These are phyloP conservation scores for Fraxinus floribunda DNA, from an alignment of 305 asterid genomes.

Conservation along the genomic window DNA sequence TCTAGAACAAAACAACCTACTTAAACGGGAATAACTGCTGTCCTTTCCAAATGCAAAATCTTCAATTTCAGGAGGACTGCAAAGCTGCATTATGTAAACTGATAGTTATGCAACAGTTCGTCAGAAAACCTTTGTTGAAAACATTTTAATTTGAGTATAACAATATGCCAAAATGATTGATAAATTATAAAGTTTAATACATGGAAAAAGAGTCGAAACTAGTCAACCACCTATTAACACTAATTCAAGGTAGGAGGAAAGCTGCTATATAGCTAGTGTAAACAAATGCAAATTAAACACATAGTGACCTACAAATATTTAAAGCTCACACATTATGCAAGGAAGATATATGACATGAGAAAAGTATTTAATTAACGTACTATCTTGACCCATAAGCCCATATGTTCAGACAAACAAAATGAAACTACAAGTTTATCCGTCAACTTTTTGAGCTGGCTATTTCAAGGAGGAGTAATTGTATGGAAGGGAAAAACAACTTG, in stretches of 20 bases:
- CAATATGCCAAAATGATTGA: conserved; percentile 14
- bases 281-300: neutral
- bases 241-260: conserved; percentile 6
- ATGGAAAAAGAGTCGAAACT: neutral
- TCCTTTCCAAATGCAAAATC: conserved; percentile 70
- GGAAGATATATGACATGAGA: neutral
- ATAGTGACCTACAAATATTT: neutral
- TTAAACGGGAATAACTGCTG: conserved; percentile 31
- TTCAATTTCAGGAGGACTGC: conserved; percentile 74
- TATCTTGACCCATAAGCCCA: neutral
- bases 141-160: neutral
- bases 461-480: neutral
- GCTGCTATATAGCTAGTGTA: neutral
- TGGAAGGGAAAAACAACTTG: neutral
- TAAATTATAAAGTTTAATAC: neutral
- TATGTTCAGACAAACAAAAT: neutral
- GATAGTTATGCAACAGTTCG: conserved; percentile 4
- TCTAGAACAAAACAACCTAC: conserved; percentile 46
- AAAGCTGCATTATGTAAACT: conserved; percentile 46
- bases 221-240: neutral
- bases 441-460: neutral
- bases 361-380: neutral
- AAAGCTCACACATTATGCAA: neutral
- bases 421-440: neutral
- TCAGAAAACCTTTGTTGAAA: neutral